These are phyloP conservation scores for Lactarius tabidus DNA, from an alignment of 768 basidiomycete species.

Conservation along the genomic window DNA sequence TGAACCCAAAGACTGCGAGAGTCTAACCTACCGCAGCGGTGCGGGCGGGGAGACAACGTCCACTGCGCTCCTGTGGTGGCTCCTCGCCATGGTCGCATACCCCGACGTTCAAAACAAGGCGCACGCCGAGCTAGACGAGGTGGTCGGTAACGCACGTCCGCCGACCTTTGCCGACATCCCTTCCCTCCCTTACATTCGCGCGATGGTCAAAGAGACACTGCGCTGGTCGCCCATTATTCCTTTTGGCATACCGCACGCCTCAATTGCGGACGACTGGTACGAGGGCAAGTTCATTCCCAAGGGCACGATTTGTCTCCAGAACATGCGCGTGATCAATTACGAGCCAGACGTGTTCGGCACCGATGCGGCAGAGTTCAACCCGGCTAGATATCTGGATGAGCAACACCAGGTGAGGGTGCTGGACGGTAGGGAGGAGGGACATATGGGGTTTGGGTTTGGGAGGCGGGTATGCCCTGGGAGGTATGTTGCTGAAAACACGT, in stretches of 20 bases:
- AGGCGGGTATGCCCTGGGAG: constrained; percentile 33
- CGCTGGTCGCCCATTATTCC: constrained; percentile 17
- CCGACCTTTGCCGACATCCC: too few relatives aligned
- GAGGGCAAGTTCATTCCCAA: not conserved
- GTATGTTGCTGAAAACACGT: constrained; percentile 31
- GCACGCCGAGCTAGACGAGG: constrained; percentile 40
- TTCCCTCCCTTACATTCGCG: too few relatives aligned
- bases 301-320: not conserved
- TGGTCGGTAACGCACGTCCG: constrained; percentile 33
- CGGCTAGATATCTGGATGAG: not conserved
- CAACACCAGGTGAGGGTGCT: constrained; percentile 1
- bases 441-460: constrained; percentile 23
- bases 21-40: not conserved
- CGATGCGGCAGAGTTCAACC: not conserved
- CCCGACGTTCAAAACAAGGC: constrained; percentile 37
- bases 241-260: constrained; percentile 20
- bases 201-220: too few relatives aligned
- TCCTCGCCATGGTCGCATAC: constrained; percentile 39
- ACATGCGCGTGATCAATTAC: not conserved
- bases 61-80: constrained; percentile 32
- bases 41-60: not conserved
- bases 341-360: too few relatives aligned
- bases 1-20: not conserved
- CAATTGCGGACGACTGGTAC: constrained; percentile 9
- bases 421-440: constrained; percentile 31